Evolutionary conservation across 345 rosid genomes (phyloP), one percentile per base, ranked within the genome.

Genomic region (Microcos paniculata): DNA sequence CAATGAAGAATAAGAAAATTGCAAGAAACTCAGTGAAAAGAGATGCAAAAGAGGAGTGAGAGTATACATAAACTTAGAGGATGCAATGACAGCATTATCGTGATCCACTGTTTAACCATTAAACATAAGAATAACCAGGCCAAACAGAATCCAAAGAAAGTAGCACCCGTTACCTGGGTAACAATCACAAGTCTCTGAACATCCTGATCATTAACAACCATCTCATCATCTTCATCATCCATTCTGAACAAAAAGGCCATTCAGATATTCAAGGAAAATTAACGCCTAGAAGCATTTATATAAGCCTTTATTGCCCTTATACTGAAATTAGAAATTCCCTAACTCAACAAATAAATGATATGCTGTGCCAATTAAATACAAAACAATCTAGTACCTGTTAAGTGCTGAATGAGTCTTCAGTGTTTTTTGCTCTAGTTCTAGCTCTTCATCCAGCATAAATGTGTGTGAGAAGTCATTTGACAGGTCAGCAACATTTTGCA

Each of bases 161-260:
- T 30, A 55, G 38, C 52, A 63, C 42, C 42, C 55, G 70, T 51
- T 89, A 92, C 98, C 97, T 91, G 98, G 72, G 97, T 93, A 65
- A 93, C 99, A 81, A 94, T 96, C 65, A 96, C 97, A 52, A 96
- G 98, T 79, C 92, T 91, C 56, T 93, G 95, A 81, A 96, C 95
- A 90, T 92, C 93, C 71, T 86, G 94, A 84, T 93, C 96, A 70
- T 86, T 83, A 78, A 82, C 92, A 77, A 82, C 77, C 28, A 82
- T 82, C 66, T 90, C 97, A 79, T 93, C 94, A 21, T 96, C 97
- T 72, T 94, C 98, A 59, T 90, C 97, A 53, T 90, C 94, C 76
- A 87, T 81, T 87, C 99, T 96, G 66, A 63, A 28, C 16, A 66
- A 75, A 67, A 55, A 72, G n/a, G 45, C 30, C 62, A 61, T 66